Evolutionary conservation across 2,329 filamentous ascomycete species (phyloP).

Genomic region (Rhexocercosporidium sp.): DNA sequence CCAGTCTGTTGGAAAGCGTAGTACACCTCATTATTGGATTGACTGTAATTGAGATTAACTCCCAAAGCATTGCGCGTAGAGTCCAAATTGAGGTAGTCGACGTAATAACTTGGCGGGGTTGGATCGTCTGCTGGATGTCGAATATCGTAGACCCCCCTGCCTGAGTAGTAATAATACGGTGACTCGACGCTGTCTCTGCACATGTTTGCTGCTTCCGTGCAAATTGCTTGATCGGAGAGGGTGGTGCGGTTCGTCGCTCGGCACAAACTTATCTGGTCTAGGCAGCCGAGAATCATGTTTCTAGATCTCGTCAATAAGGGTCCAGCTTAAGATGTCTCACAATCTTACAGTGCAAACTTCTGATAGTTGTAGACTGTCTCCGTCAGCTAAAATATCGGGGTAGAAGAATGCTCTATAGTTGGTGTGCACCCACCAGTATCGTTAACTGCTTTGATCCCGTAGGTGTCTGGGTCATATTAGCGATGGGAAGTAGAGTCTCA

Average conservation of each 20-base stretch:
- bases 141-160: conserved; percentile 56
- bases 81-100: conserved; percentile 44
- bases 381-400: not conserved
- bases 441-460: conserved; percentile 38
- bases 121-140: conserved; percentile 56
- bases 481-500: not conserved
- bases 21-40: conserved; percentile 46
- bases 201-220: conserved; percentile 57
- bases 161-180: conserved; percentile 41
- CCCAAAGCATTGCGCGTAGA: conserved; percentile 23
- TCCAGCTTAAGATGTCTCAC: not conserved
- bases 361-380: conserved; percentile 58
- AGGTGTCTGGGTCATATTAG: conserved; percentile 46
- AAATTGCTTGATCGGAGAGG: conserved; percentile 46
- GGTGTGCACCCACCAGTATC: conserved; percentile 26
- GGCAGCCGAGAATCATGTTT: conserved; percentile 46
- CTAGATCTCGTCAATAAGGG: not conserved
- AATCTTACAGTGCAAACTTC: conserved; percentile 50
- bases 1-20: conserved; percentile 53
- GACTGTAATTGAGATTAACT: conserved; percentile 45
- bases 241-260: conserved; percentile 50
- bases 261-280: conserved; percentile 54
- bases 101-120: conserved; percentile 54
- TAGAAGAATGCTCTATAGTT: not conserved
- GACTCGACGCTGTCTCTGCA: conserved; percentile 61